Conservation (phyloP, 768 basidiomycete genomes). For the Ephemerocybe angulata region DNA sequence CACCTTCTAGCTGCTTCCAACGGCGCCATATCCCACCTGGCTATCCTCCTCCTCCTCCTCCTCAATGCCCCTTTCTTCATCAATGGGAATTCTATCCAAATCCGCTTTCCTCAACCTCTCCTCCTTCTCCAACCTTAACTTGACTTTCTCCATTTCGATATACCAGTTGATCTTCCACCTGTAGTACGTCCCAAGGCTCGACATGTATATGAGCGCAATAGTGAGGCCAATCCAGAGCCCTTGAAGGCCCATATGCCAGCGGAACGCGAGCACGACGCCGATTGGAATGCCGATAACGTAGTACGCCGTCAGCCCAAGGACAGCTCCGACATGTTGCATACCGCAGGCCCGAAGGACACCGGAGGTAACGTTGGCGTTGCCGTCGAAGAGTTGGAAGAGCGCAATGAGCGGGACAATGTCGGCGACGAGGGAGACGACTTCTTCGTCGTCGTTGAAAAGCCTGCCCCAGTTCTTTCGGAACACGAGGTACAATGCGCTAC, state of each 20-base stretch:
- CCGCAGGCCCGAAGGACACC: conserved; percentile 84
- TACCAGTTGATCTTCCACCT: conserved; percentile 66
- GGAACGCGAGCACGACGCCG: conserved; percentile 76
- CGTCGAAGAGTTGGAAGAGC: conserved; percentile 85
- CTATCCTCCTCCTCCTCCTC: too few relatives aligned
- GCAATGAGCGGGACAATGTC: conserved; percentile 72
- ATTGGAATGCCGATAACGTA: conserved; percentile 82
- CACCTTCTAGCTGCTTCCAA: too few relatives aligned
- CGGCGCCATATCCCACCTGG: too few relatives aligned
- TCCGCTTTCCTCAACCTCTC: conserved; percentile 14
- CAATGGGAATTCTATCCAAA: too few relatives aligned
- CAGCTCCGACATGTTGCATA: conserved; percentile 73
- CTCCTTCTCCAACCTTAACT: conserved; percentile 48
- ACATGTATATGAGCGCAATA: conserved; percentile 55
- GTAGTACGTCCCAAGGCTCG: conserved; percentile 50
- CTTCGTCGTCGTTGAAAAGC: conserved; percentile 71
- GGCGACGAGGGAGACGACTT: conserved; percentile 59
- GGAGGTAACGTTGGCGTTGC: conserved; percentile 56
- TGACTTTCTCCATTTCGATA: conserved; percentile 60
- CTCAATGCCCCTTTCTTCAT: too few relatives aligned
- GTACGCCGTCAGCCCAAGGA: conserved; percentile 79
- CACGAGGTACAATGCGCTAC: too few relatives aligned
- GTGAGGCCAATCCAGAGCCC: conserved; percentile 89
- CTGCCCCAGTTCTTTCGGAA: conserved; percentile 69
- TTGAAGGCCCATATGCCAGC: conserved; percentile 49